Evolutionary conservation across 805 yeast species (phyloP).

Genomic region (Candida rishiriensis): DNA sequence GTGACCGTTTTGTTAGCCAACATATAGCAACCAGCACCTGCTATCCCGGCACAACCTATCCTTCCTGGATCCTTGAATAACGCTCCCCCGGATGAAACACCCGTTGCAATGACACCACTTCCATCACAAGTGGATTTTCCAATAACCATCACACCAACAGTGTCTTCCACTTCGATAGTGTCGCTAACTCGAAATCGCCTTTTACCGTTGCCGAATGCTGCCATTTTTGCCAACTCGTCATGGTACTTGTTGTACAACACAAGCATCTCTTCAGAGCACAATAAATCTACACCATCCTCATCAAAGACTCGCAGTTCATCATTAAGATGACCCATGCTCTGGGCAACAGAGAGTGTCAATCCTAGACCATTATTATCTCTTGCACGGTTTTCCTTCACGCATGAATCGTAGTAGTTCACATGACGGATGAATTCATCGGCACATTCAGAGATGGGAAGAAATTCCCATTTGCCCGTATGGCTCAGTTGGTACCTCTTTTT

Average conservation of each 20-base stretch:
- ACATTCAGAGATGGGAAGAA: conserved; percentile 33
- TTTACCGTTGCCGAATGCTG: no score
- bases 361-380: conserved; percentile 9
- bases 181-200: no score
- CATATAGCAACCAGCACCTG: conserved; percentile 40
- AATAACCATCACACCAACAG: conserved; percentile 38
- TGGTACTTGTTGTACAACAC: conserved; percentile 6
- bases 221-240: background rate
- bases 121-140: background rate
- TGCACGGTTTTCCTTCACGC: no score
- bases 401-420: conserved; percentile 8
- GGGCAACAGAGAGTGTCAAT: conserved; percentile 32
- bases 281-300: background rate
- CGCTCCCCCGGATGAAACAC: conserved; percentile 52
- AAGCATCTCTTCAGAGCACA: conserved; percentile 11
- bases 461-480: conserved; percentile 7
- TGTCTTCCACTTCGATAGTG: conserved; percentile 32
- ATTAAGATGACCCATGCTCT: background rate
- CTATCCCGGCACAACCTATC: conserved; percentile 49
- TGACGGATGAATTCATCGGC: conserved; percentile 20
- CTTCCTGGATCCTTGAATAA: conserved; percentile 45
- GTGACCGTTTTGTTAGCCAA: conserved; percentile 14
- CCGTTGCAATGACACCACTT: conserved; percentile 18
- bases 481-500: conserved; percentile 14
- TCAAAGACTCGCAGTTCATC: no score